Conservation (phyloP, 2,329 filamentous ascomycete species). For the Cytospora mali region DNA sequence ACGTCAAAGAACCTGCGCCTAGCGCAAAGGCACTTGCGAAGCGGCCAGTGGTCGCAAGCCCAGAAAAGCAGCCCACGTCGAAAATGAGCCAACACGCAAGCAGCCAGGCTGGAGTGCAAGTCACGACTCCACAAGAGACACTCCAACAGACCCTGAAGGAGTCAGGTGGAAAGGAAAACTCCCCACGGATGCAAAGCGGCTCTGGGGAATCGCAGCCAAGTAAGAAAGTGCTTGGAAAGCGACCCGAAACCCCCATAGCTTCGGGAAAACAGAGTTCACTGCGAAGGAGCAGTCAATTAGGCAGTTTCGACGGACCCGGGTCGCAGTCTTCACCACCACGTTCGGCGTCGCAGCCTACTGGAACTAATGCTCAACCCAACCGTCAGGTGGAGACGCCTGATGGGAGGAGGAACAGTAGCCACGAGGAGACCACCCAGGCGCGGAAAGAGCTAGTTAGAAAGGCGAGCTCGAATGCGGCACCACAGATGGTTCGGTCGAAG, state of each 20-base stretch:
- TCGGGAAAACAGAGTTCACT: background rate
- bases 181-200: background rate
- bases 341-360: conserved; percentile 3
- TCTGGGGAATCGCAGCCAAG: background rate
- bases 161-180: background rate
- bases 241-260: background rate
- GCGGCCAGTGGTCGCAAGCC: conserved; percentile 38
- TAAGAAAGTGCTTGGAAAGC: conserved; percentile 15
- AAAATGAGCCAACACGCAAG: conserved; percentile 12
- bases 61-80: conserved; percentile 4
- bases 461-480: conserved; percentile 3
- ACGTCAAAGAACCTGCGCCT: conserved; percentile 28
- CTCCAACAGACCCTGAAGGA: background rate
- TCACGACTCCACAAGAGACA: background rate
- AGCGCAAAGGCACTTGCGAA: conserved; percentile 55
- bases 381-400: background rate
- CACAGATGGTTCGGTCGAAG: conserved; percentile 22
- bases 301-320: conserved; percentile 12
- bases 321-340: conserved; percentile 12
- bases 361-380: background rate
- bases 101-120: background rate
- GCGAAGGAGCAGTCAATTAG: background rate
- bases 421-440: background rate
- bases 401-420: background rate
- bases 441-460: conserved; percentile 1